Evolutionary conservation across 1,284 basidiomycete species (phyloP), one percentile per base, ranked within the genome.

Genomic region (Trametes pubescens): DNA sequence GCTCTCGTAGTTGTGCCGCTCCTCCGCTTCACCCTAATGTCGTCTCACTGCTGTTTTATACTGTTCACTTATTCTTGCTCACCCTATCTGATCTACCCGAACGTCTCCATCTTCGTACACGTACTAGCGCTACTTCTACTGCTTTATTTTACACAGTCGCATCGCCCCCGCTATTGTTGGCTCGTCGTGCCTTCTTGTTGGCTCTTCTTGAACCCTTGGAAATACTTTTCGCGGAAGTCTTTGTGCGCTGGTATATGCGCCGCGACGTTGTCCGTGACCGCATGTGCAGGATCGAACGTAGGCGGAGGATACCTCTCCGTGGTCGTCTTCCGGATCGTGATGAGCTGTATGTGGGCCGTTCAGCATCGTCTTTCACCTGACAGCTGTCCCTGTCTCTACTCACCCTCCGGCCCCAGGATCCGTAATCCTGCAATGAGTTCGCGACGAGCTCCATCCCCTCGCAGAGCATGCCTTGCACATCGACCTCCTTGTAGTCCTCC

Each of bases 391-490:
- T n/a, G n/a, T n/a, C n/a, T n/a, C n/a, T 5, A 16, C 47, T 48
- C 47, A 95, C 95, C 74, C 96, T 80, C 65, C 97, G 83, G 2
- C 95, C 95, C 97, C 97, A 99, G 43, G 91, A 92, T 14, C 96
- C 96, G 75, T 98, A 99, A 74, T 94, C 91, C 77, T 99, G 97
- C 69, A 96, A 79, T 48, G 93, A 96, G 74, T 98, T 98, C 0
- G 92, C 90, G 34, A 95, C 84, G 16, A 96, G 79, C 71, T 89
- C 89, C 91, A 99, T 95, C 0, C 95, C 96, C 38, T 93, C 90
- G 69, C 91, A 92, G 3, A 90, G 77, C 80, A 89, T 84, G 0
- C 88, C 82, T 34, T 86, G 76, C 2, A 98, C 81, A 73, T 98
- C 96, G 1, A 96, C 81, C 68, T 94, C 92, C 67, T 91, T 87